phyloP scores from a whole-genome alignment of 1,284 basidiomycete genomes.

The Pholiota adiposa region DNA sequence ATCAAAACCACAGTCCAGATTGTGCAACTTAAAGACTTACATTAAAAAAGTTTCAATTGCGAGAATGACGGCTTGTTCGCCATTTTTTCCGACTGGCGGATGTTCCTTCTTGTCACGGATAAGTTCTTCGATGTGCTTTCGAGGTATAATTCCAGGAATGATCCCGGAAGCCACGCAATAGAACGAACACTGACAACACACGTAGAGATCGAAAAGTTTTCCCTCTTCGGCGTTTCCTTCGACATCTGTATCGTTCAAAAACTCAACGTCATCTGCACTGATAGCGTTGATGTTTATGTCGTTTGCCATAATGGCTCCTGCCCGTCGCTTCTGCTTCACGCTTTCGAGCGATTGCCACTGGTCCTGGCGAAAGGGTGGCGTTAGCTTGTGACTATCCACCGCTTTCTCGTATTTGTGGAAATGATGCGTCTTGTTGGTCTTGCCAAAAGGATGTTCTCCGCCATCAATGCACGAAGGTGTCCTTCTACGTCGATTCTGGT shows the following conservation, averaged over 20 bases:
- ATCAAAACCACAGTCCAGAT: conserved; percentile 15
- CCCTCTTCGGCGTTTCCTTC: conserved; percentile 54
- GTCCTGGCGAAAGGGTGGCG: conserved; percentile 61
- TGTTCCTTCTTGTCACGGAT: conserved; percentile 46
- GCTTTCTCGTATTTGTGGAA: conserved; percentile 75
- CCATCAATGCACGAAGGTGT: conserved; percentile 56
- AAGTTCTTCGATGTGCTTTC: conserved; percentile 50
- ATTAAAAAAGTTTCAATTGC: conserved; percentile 69
- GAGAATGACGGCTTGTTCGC: conserved; percentile 53
- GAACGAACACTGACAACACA: conserved; percentile 81
- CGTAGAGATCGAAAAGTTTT: conserved; percentile 72
- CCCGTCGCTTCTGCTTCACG: conserved; percentile 53
- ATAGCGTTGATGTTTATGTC: conserved; percentile 40
- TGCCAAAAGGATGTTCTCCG: conserved; percentile 47
- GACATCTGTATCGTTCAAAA: conserved; percentile 36
- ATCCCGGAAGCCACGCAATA: conserved; percentile 70
- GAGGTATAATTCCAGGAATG: conserved; percentile 72
- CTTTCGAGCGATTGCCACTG: conserved; percentile 57
- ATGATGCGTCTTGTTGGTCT: conserved; percentile 73
- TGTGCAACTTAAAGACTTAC: conserved; percentile 44
- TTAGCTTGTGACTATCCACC: conserved; percentile 65
- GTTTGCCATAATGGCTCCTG: conserved; percentile 42
- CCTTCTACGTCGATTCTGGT: conserved; percentile 52
- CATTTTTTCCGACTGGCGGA: conserved; percentile 46
- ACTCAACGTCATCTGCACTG: conserved; percentile 35